A percentile compares a stretch with the other conserved stretches of the same genome.
phyloP scores from a whole-genome alignment of 805 yeast species.

The Zygotorulaspora florentina region DNA sequence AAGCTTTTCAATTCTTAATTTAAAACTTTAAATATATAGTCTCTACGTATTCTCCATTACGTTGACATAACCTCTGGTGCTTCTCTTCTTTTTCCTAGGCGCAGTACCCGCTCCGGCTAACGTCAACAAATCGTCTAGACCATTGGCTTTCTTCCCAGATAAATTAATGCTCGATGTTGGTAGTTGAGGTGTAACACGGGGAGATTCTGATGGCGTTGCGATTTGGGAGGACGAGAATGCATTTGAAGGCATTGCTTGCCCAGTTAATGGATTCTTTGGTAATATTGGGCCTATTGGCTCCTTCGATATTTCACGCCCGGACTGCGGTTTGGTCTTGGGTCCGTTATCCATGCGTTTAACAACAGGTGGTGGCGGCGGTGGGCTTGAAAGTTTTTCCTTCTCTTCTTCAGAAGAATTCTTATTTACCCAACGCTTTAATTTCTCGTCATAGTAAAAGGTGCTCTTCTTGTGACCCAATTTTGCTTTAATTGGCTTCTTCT shows the following conservation, averaged over 20 bases:
- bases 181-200: constrained; percentile 10
- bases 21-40: not conserved
- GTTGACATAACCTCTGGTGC: constrained; percentile 62
- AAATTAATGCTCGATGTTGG: constrained; percentile 26
- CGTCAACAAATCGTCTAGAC: constrained; percentile 45
- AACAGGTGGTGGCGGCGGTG: constrained; percentile 61
- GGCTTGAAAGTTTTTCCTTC: constrained; percentile 50
- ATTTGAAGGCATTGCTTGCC: constrained; percentile 22
- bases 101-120: constrained; percentile 32
- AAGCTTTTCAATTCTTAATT: not conserved
- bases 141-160: constrained; percentile 37
- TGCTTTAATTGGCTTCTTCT: constrained; percentile 75
- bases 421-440: constrained; percentile 83
- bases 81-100: constrained; percentile 40
- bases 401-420: constrained; percentile 63
- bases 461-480: constrained; percentile 73
- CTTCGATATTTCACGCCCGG: constrained; percentile 28
- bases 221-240: not conserved
- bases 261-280: constrained; percentile 35
- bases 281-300: constrained; percentile 32
- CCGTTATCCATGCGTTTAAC: constrained; percentile 37
- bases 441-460: constrained; percentile 74
- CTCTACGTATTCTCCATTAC: constrained; percentile 43
- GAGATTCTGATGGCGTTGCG: not conserved
- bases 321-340: constrained; percentile 38